Conservation (phyloP, 345 rosid genomes). For the Ceriops zippeliana region DNA sequence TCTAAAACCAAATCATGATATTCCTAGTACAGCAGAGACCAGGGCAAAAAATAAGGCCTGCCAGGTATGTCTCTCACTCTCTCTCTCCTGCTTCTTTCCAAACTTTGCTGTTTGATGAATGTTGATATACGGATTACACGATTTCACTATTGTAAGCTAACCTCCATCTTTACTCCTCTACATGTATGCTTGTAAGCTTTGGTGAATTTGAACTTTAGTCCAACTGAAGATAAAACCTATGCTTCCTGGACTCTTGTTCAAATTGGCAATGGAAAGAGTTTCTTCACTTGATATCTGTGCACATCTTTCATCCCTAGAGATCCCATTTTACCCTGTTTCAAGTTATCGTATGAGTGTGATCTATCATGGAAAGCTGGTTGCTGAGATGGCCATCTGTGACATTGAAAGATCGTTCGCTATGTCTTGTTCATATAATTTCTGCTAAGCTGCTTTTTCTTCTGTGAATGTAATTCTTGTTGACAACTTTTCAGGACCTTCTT, state of each 20-base stretch:
- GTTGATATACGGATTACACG: background rate
- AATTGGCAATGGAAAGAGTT: too few relatives aligned
- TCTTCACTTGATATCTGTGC: too few relatives aligned
- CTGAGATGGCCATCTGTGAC: too few relatives aligned
- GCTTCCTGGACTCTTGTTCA: too few relatives aligned
- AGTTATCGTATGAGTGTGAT: too few relatives aligned
- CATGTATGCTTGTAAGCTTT: background rate
- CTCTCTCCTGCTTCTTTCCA: background rate
- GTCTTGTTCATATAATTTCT: slow-evolving; percentile 3
- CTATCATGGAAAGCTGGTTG: too few relatives aligned
- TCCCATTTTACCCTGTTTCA: too few relatives aligned
- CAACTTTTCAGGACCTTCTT: slow-evolving; percentile 57
- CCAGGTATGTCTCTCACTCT: slow-evolving; percentile 48
- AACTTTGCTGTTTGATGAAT: background rate
- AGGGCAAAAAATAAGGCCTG: slow-evolving; percentile 94
- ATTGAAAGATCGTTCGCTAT: background rate
- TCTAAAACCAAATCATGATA: slow-evolving; percentile 79
- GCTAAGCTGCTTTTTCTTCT: slow-evolving; percentile 13
- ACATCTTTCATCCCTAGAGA: too few relatives aligned
- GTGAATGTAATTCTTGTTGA: background rate
- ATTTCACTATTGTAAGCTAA: background rate
- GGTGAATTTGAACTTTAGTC: background rate
- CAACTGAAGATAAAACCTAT: background rate
- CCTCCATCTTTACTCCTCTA: background rate
- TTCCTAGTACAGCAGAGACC: slow-evolving; percentile 93